Evolutionary conservation across 768 basidiomycete species (phyloP), one percentile per base, ranked within the genome.

Genomic region (Mycena filopes): DNA sequence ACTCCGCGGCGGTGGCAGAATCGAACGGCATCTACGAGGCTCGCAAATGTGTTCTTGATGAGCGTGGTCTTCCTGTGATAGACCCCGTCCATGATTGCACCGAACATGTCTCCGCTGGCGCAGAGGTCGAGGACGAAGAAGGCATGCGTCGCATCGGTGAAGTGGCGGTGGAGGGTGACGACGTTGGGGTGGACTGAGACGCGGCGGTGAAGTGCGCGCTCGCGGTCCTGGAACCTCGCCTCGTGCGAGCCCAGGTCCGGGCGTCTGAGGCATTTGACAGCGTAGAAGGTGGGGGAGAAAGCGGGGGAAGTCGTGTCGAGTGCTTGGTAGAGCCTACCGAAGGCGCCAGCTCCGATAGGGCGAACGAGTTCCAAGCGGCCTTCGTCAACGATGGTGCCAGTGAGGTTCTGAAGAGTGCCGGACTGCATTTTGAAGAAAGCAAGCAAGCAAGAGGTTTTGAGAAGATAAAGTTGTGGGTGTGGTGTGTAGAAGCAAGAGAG

Each of bases 231-330:
- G 63, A 77, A 81, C 53, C 77, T 74, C 9, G 79, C 77, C 60
- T 83, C 80, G 23, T 77, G 75, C 36, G 78, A 69, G 55, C 82
- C 78, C 50, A 81, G 74, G 0, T 78, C 79, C 4, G 60, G 60
- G 63, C 83, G 82, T 58, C 77, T 73, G 43, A 88, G 75, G 69
- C 86, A 87, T 71, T 89, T 89, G 73, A 88, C 80, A 63, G 87
- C 85, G 77, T 41, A 71, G 21, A 50, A 42, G 20, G 38, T 29
- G 33, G 49, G 31, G 23, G 47, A 45, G 42, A 41, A 41, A n/a
- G 49, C 21, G 33, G 58, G 20, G 29, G 64, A 49, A 20, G 48
- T 48, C 12, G 40, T 33, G 53, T 66, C 57, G 43, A 26, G 49
- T 3, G 67, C 69, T 45, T 57, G 61, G 55, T 68, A 70, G 20